Evolutionary conservation across 805 yeast species (phyloP), one percentile per base, ranked within the genome.

Genomic region (Wickerhamiella lipophila): DNA sequence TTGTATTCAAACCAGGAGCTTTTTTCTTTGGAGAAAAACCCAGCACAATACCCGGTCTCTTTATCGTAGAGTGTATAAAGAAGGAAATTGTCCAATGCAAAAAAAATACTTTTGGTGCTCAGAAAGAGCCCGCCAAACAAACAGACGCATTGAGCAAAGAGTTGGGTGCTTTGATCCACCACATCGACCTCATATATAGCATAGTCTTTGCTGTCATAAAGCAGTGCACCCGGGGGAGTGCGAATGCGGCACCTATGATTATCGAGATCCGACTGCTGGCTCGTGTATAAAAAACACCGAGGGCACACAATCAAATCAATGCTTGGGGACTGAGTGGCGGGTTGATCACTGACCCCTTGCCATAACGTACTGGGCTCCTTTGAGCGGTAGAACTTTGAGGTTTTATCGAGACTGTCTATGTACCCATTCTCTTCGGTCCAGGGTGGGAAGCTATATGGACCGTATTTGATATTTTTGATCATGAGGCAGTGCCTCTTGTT

Each of bases 341-440:
- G 26, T 3, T 25, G 22, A 8, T 32, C 38, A 1, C 27, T 18
- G 41, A 55, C 50, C 23, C 53, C 51, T 9, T 60, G 58, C 51
- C 62, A 52, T 2, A 57, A 49, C 5, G 58, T 36, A 26, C 44
- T 39, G 8, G 58, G 59, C 49, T 55, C 60, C 23, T 53, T 50
- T 41, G 49, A 47, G 34, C 64, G 54, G 54, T 49, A 56, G 18
- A 55, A 56, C 35, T 53, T 53, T 41, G 52, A 21, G n/a, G 56
- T 48, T 47, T 52, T 52, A 26, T 60, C 51, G 18, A 50, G 64
- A 42, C 70, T 69, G 47, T 63, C 65, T 54, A 87, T 84, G 60
- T 85, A 81, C 0, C 86, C 94, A 2, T 84, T 75, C 57, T 83
- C 82, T 0, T 94, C 92, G 61, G 82, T 87, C 96, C 96, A 86